Evolutionary conservation across 2,329 filamentous ascomycete genomes (phyloP), one percentile per base, ranked within the genome.

Genomic region (Dactylella cylindrospora): DNA sequence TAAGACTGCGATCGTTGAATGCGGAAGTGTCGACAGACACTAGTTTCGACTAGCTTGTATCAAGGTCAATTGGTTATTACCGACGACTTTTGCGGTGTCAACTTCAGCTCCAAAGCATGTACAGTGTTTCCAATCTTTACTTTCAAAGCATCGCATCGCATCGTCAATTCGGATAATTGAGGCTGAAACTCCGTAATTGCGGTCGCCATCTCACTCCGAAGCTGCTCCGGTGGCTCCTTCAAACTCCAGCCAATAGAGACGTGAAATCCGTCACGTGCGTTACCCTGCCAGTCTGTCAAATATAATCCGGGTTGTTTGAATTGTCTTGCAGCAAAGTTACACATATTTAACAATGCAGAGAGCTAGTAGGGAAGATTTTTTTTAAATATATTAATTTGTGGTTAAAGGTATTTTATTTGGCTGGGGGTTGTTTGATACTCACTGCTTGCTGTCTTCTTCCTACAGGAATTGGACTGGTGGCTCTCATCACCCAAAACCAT

Each of bases 201-300:
- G 8, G 55, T 43, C 32, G 39, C 67, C 0, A 76, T 79, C 20
- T 68, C 69, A 43, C 71, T 65, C 12, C 70, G 68, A 10, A 79
- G 69, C 26, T 78, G 76, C 2, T 74, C 57, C 4, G 72, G 75
- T 0, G 82, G 83, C 33, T 75, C 71, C 7, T 76, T 72, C 64
- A 91, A 77, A 1, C 81, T 85, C 93, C 91, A 97, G 0, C 85
- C 93, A 52, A 98, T 82, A 38, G 90, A 95, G 60, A 97, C 76
- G 73, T 98, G 93, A 70, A 96, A 96, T 17, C 80, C 81, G 41
- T 77, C 72, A 3, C 52, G 38, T 20, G 40, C 29, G 23, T 51
- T 35, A 52, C 41, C 45, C 15, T 49, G 64, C 23, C 29, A 47
- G 23, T 36, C 67, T 57, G 40, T 51, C 23, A 72, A 69, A 69